A percentile compares a stretch with the other conserved stretches of the same genome.
phyloP scores from a whole-genome alignment of 2,329 filamentous ascomycete species.

The Neofusicoccum kwambonambiense region DNA sequence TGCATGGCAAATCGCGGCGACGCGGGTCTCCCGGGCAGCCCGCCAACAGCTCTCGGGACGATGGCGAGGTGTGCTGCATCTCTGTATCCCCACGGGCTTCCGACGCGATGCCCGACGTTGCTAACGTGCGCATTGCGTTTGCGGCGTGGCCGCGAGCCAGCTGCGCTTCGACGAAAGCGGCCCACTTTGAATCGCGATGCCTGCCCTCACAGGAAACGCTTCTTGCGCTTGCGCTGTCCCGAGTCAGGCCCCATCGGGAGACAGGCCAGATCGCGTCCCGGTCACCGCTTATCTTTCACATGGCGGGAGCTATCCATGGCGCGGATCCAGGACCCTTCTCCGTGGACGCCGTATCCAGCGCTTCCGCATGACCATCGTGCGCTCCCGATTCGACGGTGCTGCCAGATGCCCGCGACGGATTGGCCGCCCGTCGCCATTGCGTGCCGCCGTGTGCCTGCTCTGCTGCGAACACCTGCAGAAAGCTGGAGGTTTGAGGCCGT shows the following conservation, averaged over 20 bases:
- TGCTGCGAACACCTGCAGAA: background rate
- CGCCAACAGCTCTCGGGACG: background rate
- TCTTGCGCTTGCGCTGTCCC: slow-evolving; percentile 1
- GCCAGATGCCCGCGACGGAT: background rate
- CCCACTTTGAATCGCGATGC: slow-evolving; percentile 6
- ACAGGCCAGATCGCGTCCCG: slow-evolving; percentile 6
- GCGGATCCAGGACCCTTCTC: slow-evolving; percentile 14
- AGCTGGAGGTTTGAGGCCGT: background rate
- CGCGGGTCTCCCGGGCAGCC: slow-evolving; percentile 4
- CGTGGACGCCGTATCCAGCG: slow-evolving; percentile 7
- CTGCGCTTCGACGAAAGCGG: slow-evolving; percentile 12
- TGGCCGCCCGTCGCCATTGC: background rate
- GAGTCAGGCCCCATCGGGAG: slow-evolving; percentile 6
- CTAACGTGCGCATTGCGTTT: slow-evolving; percentile 1
- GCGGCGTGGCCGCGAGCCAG: background rate
- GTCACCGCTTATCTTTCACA: slow-evolving; percentile 12
- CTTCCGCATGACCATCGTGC: slow-evolving; percentile 11
- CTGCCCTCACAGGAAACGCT: slow-evolving; percentile 2
- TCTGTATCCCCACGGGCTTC: background rate
- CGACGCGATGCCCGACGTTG: background rate
- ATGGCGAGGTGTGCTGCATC: background rate
- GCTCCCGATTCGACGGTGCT: background rate
- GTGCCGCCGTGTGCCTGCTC: background rate
- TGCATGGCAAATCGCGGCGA: slow-evolving; percentile 9
- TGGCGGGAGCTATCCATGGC: slow-evolving; percentile 6